These are phyloP conservation scores for Sclerotinia trifoliorum DNA, from an alignment of 2,329 filamentous ascomycete genomes.

Conservation along the genomic window DNA sequence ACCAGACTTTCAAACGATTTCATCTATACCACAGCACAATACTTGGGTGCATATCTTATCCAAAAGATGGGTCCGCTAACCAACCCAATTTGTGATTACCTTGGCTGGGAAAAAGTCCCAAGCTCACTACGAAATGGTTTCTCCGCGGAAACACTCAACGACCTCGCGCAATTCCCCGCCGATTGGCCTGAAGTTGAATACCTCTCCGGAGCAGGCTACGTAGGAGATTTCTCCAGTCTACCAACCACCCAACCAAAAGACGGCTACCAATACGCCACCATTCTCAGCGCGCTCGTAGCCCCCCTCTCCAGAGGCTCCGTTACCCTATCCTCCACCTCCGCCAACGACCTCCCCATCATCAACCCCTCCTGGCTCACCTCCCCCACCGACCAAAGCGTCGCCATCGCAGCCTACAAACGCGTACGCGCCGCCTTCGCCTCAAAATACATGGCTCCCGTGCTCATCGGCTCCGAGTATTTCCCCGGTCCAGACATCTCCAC, in stretches of 20 bases:
- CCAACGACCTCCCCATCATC: slow-evolving; percentile 41
- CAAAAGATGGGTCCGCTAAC: background rate
- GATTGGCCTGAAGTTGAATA: slow-evolving; percentile 32
- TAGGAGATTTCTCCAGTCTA: background rate
- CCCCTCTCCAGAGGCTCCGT: slow-evolving; percentile 48
- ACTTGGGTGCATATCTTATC: background rate
- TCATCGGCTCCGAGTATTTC: slow-evolving; percentile 27
- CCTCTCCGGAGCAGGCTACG: slow-evolving; percentile 38
- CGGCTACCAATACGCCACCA: slow-evolving; percentile 6
- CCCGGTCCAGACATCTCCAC: slow-evolving; percentile 25
- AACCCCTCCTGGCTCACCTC: slow-evolving; percentile 49
- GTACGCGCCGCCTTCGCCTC: slow-evolving; percentile 39
- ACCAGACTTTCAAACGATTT: slow-evolving; percentile 1
- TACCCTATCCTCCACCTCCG: slow-evolving; percentile 41
- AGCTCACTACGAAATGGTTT: background rate
- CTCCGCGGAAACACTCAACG: background rate
- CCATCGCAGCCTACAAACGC: slow-evolving; percentile 46
- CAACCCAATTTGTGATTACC: slow-evolving; percentile 36
- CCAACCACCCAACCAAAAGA: slow-evolving; percentile 3
- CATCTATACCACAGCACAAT: slow-evolving; percentile 2
- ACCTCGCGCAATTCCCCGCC: slow-evolving; percentile 41
- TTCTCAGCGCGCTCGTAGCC: slow-evolving; percentile 21
- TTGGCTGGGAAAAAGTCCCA: slow-evolving; percentile 42
- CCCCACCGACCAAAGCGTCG: slow-evolving; percentile 46
- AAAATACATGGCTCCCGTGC: slow-evolving; percentile 15